These are phyloP conservation scores for Lactifluus piperatus DNA, from an alignment of 768 basidiomycete species.

Conservation along the genomic window DNA sequence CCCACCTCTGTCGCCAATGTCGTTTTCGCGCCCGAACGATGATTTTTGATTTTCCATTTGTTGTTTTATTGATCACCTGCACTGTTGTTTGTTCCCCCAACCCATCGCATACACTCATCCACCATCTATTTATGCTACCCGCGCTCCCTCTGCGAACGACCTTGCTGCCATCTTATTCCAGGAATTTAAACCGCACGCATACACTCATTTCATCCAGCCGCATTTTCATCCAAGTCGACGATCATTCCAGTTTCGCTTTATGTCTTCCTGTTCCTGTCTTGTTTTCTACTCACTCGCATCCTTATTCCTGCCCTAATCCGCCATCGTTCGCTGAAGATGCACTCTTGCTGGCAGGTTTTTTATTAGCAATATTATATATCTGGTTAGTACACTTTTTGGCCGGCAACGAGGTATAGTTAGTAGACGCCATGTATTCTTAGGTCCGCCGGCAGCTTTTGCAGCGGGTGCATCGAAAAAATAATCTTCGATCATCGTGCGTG, in stretches of 20 bases:
- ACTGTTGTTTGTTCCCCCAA: slow-evolving; percentile 17
- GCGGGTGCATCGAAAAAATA: slow-evolving; percentile 9
- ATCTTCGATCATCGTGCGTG: not conserved
- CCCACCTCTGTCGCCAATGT: slow-evolving; percentile 68
- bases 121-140: slow-evolving; percentile 19
- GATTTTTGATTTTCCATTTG: slow-evolving; percentile 23
- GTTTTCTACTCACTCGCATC: slow-evolving; percentile 9
- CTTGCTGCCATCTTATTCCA: slow-evolving; percentile 19
- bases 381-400: slow-evolving; percentile 14
- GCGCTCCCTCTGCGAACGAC: slow-evolving; percentile 5
- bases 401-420: slow-evolving; percentile 19
- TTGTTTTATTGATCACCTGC: slow-evolving; percentile 18
- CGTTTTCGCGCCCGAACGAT: slow-evolving; percentile 46
- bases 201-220: slow-evolving; percentile 10
- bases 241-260: slow-evolving; percentile 10
- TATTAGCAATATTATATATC: slow-evolving; percentile 17
- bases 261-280: not conserved
- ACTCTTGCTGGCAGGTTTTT: slow-evolving; percentile 17
- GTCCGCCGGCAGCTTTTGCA: slow-evolving; percentile 7
- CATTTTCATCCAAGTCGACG: slow-evolving; percentile 9
- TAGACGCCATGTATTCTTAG: slow-evolving; percentile 28
- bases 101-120: slow-evolving; percentile 17
- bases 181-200: slow-evolving; percentile 14
- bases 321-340: slow-evolving; percentile 12
- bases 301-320: slow-evolving; percentile 13